These are phyloP conservation scores for Fusarium buharicum DNA, from an alignment of 2,329 filamentous ascomycete genomes.

Conservation along the genomic window DNA sequence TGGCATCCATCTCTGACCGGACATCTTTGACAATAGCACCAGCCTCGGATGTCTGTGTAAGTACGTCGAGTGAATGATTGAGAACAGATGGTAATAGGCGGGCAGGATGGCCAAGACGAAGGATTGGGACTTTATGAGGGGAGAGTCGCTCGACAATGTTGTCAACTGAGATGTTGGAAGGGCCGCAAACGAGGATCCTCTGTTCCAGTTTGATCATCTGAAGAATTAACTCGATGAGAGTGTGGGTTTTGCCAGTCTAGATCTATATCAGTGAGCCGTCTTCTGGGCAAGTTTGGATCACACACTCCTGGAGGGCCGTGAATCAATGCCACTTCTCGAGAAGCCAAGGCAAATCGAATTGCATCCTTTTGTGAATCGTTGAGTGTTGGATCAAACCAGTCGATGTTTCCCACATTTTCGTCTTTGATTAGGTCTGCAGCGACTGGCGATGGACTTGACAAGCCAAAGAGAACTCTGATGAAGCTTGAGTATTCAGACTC, in stretches of 20 bases:
- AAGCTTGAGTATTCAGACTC: conserved; percentile 69
- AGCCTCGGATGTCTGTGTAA: conserved; percentile 90
- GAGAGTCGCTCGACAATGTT: conserved; percentile 95
- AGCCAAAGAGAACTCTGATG: conserved; percentile 70
- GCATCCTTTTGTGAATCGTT: conserved; percentile 76
- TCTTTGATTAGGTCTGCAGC: conserved; percentile 55
- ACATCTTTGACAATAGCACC: conserved; percentile 91
- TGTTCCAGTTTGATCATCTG: conserved; percentile 80
- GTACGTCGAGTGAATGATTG: conserved; percentile 87
- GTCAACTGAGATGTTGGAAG: conserved; percentile 96
- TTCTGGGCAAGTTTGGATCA: conserved; percentile 14
- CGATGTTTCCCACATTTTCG: conserved; percentile 58
- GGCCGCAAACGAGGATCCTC: conserved; percentile 90
- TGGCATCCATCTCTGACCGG: conserved; percentile 89
- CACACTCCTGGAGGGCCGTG: conserved; percentile 88
- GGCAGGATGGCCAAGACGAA: conserved; percentile 92
- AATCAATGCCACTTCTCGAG: conserved; percentile 85
- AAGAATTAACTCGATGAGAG: conserved; percentile 93
- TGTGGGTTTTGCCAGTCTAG: conserved; percentile 94
- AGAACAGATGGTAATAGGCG: conserved; percentile 88
- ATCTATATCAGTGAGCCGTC: conserved; percentile 19
- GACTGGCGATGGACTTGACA: conserved; percentile 63
- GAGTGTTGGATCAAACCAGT: conserved; percentile 70
- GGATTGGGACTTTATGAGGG: conserved; percentile 83
- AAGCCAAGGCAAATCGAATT: conserved; percentile 83